Conservation (phyloP, 2,329 filamentous ascomycete species). For the Phyllosticta ampelicida region DNA sequence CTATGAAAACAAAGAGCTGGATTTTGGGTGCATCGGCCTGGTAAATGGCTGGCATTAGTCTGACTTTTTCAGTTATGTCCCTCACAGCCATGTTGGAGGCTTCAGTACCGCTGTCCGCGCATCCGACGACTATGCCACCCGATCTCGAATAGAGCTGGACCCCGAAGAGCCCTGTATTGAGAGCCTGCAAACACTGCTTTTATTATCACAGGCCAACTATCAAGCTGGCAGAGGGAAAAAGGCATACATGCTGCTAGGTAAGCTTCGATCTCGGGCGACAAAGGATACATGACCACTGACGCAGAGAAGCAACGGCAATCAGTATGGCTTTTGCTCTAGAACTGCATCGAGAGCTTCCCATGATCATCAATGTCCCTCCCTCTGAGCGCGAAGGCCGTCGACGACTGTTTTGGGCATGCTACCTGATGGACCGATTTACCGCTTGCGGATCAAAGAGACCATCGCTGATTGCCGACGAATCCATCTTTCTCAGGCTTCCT, state of each 20-base stretch:
- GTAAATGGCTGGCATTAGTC: background rate
- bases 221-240: constrained; percentile 73
- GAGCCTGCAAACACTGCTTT: constrained; percentile 60
- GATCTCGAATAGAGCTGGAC: constrained; percentile 60
- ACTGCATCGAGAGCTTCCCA: constrained; percentile 64
- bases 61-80: constrained; percentile 45
- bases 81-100: constrained; percentile 44
- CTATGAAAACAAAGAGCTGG: background rate
- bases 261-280: constrained; percentile 1
- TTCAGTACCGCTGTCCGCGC: constrained; percentile 56
- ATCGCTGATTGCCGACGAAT: constrained; percentile 68
- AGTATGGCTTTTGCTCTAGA: constrained; percentile 78
- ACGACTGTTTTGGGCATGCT: constrained; percentile 82
- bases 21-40: background rate
- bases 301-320: constrained; percentile 53
- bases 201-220: constrained; percentile 66
- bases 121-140: constrained; percentile 62
- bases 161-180: constrained; percentile 74
- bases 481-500: constrained; percentile 63
- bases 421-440: constrained; percentile 74
- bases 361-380: constrained; percentile 49
- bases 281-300: constrained; percentile 13
- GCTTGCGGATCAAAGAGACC: constrained; percentile 73
- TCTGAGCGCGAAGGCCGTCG: constrained; percentile 66
- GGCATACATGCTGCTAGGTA: constrained; percentile 77